These are phyloP conservation scores for Lasiodiplodia gonubiensis DNA, from an alignment of 2,329 filamentous ascomycete species.

Conservation along the genomic window DNA sequence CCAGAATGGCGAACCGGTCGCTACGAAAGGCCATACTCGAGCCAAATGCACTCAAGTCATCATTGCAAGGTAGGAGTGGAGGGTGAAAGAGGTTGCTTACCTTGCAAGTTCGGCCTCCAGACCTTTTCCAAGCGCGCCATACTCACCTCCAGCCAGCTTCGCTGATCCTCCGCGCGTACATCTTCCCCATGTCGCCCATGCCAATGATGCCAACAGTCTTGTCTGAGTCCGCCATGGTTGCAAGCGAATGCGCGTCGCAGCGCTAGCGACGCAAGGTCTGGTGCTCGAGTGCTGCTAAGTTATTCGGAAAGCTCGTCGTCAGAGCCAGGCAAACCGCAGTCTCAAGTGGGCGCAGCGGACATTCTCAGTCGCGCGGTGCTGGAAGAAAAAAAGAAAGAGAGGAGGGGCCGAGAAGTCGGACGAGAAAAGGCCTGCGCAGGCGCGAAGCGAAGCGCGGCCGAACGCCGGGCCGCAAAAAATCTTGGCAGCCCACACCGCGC, in stretches of 20 bases:
- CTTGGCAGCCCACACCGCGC: conserved; percentile 28
- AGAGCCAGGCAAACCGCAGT: conserved; percentile 10
- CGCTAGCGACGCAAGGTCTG: neutral
- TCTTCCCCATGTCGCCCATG: conserved; percentile 99
- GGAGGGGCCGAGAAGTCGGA: neutral
- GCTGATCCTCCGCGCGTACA: conserved; percentile 91
- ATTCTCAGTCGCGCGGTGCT: conserved; percentile 15
- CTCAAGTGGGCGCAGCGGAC: conserved; percentile 25
- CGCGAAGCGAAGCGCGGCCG: conserved; percentile 23
- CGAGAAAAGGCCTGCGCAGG: conserved; percentile 18
- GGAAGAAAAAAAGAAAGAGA: conserved; percentile 19
- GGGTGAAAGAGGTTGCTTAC: conserved; percentile 40
- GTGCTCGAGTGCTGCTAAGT: neutral
- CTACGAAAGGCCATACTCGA: conserved; percentile 83
- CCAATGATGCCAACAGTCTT: conserved; percentile 83
- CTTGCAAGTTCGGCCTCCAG: conserved; percentile 34
- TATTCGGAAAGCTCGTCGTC: conserved; percentile 4
- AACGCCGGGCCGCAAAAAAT: conserved; percentile 22
- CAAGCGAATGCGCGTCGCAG: neutral
- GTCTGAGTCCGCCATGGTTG: conserved; percentile 55
- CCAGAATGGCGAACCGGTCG: conserved; percentile 76
- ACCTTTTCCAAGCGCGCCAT: conserved; percentile 37
- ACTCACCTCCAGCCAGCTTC: conserved; percentile 95
- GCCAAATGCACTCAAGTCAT: conserved; percentile 99
- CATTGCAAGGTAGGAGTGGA: conserved; percentile 59